Evolutionary conservation across 1,284 basidiomycete species (phyloP).

Genomic region (Cryptococcus sp.): DNA sequence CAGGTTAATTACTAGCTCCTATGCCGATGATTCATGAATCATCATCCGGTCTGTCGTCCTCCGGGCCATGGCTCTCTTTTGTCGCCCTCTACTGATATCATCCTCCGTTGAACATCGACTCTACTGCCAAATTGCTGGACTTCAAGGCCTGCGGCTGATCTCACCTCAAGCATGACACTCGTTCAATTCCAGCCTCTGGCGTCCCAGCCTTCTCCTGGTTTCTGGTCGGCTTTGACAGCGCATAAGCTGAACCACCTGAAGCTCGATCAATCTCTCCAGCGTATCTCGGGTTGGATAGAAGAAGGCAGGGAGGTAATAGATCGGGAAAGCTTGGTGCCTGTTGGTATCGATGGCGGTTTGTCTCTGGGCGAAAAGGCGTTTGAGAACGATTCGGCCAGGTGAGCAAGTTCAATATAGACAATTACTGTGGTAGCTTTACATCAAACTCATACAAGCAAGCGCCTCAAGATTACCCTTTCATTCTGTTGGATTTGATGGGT

Average conservation of each 20-base stretch:
- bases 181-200: slow-evolving; percentile 70
- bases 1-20: no score
- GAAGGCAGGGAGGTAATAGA: slow-evolving; percentile 70
- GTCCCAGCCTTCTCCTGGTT: slow-evolving; percentile 80
- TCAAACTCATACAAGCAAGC: slow-evolving; percentile 53
- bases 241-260: slow-evolving; percentile 89
- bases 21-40: no score
- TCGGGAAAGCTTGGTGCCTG: slow-evolving; percentile 21
- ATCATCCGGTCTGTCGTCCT: no score
- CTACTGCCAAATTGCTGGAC: no score
- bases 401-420: slow-evolving; percentile 4
- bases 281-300: slow-evolving; percentile 66
- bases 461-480: no score
- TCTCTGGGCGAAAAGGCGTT: slow-evolving; percentile 37
- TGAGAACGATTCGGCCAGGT: slow-evolving; percentile 26
- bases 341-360: slow-evolving; percentile 41
- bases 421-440: not conserved
- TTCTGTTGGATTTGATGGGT: slow-evolving; percentile 57
- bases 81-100: no score
- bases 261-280: slow-evolving; percentile 69
- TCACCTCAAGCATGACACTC: no score
- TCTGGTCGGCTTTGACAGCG: slow-evolving; percentile 87
- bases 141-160: no score
- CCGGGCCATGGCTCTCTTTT: no score
- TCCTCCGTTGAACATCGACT: no score